A percentile compares a stretch with the other conserved stretches of the same genome.
Evolutionary conservation across 176 grass and related monocot genomes (phyloP).

Genomic region (Bonia amplexicaulis): DNA sequence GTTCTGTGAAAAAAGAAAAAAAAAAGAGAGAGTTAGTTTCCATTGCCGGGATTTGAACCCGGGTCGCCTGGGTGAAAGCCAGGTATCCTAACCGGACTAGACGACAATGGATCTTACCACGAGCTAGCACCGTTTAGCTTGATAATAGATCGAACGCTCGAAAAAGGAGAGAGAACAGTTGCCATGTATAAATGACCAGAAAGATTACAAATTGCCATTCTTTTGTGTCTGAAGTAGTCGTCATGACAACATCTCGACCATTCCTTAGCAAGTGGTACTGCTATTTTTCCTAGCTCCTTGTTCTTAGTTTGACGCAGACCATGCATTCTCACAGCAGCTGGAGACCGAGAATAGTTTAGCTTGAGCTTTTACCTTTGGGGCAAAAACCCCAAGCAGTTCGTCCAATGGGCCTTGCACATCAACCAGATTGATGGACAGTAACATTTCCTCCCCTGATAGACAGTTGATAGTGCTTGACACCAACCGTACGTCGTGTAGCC

Average conservation of each 20-base stretch:
- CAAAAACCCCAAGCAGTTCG: not conserved
- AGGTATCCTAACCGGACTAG: constrained; percentile 96
- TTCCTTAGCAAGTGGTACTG: not conserved
- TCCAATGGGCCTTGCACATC: not conserved
- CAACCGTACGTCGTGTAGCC: not conserved
- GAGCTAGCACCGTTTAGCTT: no score
- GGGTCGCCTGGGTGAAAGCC: constrained; percentile 98
- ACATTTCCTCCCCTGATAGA: not conserved
- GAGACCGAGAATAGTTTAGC: not conserved
- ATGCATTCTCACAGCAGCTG: not conserved
- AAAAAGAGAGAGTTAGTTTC: not conserved
- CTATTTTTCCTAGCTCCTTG: not conserved
- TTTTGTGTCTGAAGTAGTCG: not conserved
- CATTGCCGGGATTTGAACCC: constrained; percentile 99
- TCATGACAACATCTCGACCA: not conserved
- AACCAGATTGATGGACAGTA: not conserved
- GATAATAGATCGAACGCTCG: no score
- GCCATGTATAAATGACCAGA: no score
- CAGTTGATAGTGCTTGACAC: not conserved
- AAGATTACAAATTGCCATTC: no score
- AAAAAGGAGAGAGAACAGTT: no score
- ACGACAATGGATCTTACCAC: constrained; percentile 55
- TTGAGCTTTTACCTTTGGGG: not conserved
- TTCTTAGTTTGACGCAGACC: not conserved
- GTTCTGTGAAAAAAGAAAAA: no score